Evolutionary conservation across 2,329 filamentous ascomycete species (phyloP), one percentile per base, ranked within the genome.

Genomic region (Talaromyces sp.): DNA sequence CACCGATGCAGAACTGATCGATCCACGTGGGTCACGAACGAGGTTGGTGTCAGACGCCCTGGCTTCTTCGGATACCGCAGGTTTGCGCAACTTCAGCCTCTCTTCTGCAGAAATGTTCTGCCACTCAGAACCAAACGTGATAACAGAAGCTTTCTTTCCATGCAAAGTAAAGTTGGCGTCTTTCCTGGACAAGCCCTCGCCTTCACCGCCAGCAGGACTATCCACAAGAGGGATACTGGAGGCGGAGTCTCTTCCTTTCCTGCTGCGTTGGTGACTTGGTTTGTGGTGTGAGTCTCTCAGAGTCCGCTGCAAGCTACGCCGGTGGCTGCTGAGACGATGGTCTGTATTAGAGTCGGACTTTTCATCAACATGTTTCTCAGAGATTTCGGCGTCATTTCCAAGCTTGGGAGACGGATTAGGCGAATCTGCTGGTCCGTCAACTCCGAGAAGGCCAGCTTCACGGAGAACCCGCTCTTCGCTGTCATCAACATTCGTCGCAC

Each of bases 111-210:
- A 85, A 78, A 93, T 87, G 66, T 86, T 89, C 72, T 94, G 89
- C 81, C 97, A 89, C 71, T 97, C 94, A n/a, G 89, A 88, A 9
- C 93, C 93, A 74, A 99, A 96, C n/a, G 92, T 96, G 70, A 99
- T 92, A 64, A 99, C 91, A 0, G 93, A 97, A 2, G 95, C 95
- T 78, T 99, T 98, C 82, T 98, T 99, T 67, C 95, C 94, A 73
- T 99, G 95, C 3, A 99, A 89, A 3, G 95, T 96, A 76, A 99
- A 99, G 71, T 92, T 96, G 5, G 92, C 92, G 13, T 91, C 87
- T 13, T 90, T 90, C 57, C 95, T 88, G 7, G 90, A 83, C 13
- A 99, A 83, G 11, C 90, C 88, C 70, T 92, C 90, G 43, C 74
- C 90, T 81, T 79, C 85, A 72, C 66, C 65, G n/a, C 70, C 66